Conservation (phyloP, 176 grass and related monocot genomes). For the Lolium multiflorum region DNA sequence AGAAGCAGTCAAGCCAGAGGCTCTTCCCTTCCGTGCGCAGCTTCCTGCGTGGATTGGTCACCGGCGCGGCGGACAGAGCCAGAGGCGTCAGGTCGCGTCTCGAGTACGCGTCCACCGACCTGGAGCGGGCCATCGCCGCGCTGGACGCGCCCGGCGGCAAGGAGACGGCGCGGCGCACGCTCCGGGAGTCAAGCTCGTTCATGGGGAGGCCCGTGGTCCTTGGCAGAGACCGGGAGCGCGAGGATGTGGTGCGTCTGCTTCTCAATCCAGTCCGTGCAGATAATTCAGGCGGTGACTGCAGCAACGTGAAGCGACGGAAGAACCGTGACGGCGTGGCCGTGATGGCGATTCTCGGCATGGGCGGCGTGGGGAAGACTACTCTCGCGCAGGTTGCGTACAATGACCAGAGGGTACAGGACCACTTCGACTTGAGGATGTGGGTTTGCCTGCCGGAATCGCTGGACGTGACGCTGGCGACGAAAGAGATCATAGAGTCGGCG, state of each 20-base stretch:
- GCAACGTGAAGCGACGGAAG: not conserved
- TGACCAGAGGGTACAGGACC: slow-evolving; percentile 2
- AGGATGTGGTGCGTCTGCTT: slow-evolving; percentile 18
- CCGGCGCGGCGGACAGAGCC: slow-evolving; percentile 9
- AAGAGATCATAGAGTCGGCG: slow-evolving; percentile 37
- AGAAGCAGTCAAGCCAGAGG: not conserved
- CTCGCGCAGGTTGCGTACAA: slow-evolving; percentile 44
- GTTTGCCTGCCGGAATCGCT: slow-evolving; percentile 38
- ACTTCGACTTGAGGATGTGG: slow-evolving; percentile 42
- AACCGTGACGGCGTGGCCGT: slow-evolving; percentile 17
- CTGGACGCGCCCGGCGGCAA: not conserved
- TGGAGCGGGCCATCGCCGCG: slow-evolving; percentile 25
- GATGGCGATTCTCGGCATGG: slow-evolving; percentile 45
- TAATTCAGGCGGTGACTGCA: not conserved
- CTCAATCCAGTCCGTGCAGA: not conserved
- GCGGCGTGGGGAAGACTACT: slow-evolving; percentile 51
- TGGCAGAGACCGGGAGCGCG: slow-evolving; percentile 42
- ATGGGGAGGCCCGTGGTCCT: slow-evolving; percentile 10
- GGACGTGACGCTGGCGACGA: slow-evolving; percentile 35
- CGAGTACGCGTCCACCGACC: slow-evolving; percentile 14
- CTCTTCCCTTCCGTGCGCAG: not conserved
- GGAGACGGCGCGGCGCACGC: not conserved
- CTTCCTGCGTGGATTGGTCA: slow-evolving; percentile 21
- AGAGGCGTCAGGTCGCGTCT: slow-evolving; percentile 16
- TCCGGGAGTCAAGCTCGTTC: slow-evolving; percentile 40